Evolutionary conservation across 495 filamentous ascomycete genomes (phyloP).

Genomic region (Penicillium antarcticum): DNA sequence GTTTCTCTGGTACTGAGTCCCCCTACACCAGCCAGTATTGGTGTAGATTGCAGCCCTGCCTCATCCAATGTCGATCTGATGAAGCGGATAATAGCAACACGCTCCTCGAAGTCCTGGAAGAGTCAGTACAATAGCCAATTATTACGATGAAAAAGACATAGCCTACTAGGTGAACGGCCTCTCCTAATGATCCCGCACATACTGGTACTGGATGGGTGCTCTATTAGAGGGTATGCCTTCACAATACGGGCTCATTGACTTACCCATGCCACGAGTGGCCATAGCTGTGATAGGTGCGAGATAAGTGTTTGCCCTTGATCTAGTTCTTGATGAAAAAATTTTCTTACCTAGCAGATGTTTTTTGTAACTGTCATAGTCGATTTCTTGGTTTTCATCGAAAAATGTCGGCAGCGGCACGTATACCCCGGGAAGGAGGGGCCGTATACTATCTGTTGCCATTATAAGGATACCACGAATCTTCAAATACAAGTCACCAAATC

Average conservation of each 20-base stretch:
- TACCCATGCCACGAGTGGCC: constrained; percentile 17
- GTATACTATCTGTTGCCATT: constrained; percentile 4
- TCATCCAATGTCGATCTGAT: constrained; percentile 16
- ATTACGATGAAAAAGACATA: no score
- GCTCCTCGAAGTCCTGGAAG: constrained; percentile 14
- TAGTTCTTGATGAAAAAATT: background rate
- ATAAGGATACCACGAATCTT: background rate
- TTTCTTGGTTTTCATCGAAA: constrained; percentile 19
- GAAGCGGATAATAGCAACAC: constrained; percentile 16
- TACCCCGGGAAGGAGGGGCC: constrained; percentile 14
- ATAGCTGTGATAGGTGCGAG: constrained; percentile 2
- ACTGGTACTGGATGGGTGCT: constrained; percentile 12
- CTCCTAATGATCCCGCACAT: constrained; percentile 20
- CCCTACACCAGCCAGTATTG: constrained; percentile 19
- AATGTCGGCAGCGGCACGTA: constrained; percentile 20
- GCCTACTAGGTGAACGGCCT: constrained; percentile 20
- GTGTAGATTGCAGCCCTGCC: constrained; percentile 15
- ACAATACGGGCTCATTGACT: background rate
- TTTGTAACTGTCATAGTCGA: constrained; percentile 19
- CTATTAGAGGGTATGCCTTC: background rate
- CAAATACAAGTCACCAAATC: no score
- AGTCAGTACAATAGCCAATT: background rate
- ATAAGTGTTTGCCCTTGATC: background rate
- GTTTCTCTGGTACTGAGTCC: constrained; percentile 21
- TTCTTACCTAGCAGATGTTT: constrained; percentile 15